Evolutionary conservation across 805 yeast species (phyloP).

Genomic region (Scheffersomyces stipitis): DNA sequence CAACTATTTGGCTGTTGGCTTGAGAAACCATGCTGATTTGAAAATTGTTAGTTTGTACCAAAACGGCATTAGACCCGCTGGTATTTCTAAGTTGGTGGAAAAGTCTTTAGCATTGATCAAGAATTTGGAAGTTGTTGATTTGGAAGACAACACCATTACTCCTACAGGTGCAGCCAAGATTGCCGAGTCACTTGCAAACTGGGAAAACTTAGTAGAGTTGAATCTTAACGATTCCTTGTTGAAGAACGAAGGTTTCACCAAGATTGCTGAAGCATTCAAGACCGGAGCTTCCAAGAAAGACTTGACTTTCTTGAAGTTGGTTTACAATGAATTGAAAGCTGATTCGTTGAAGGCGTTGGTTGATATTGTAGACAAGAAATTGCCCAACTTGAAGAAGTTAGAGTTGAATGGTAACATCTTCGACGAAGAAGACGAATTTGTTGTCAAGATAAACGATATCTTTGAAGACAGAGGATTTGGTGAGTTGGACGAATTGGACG

Average conservation of each 20-base stretch:
- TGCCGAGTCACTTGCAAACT: conserved; percentile 47
- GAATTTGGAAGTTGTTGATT: conserved; percentile 67
- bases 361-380: conserved; percentile 49
- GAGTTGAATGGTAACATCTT: conserved; percentile 94
- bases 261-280: conserved; percentile 48
- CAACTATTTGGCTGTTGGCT: conserved; percentile 78
- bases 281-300: conserved; percentile 34
- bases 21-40: conserved; percentile 74
- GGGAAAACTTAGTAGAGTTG: conserved; percentile 73
- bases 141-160: conserved; percentile 96
- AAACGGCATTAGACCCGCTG: conserved; percentile 95
- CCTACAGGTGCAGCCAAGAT: conserved; percentile 57
- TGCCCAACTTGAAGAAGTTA: conserved; percentile 61
- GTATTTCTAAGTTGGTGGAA: conserved; percentile 70
- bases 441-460: conserved; percentile 58
- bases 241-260: conserved; percentile 71
- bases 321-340: conserved; percentile 82
- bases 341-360: conserved; percentile 61
- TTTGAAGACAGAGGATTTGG: conserved; percentile 77
- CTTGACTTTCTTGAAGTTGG: conserved; percentile 66
- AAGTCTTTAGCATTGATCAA: conserved; percentile 69
- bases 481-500: conserved; percentile 90
- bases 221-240: conserved; percentile 87
- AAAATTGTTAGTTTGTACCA: conserved; percentile 81
- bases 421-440: conserved; percentile 77